These are phyloP conservation scores for Clathrus columnatus DNA, from an alignment of 768 basidiomycete species.

Conservation along the genomic window DNA sequence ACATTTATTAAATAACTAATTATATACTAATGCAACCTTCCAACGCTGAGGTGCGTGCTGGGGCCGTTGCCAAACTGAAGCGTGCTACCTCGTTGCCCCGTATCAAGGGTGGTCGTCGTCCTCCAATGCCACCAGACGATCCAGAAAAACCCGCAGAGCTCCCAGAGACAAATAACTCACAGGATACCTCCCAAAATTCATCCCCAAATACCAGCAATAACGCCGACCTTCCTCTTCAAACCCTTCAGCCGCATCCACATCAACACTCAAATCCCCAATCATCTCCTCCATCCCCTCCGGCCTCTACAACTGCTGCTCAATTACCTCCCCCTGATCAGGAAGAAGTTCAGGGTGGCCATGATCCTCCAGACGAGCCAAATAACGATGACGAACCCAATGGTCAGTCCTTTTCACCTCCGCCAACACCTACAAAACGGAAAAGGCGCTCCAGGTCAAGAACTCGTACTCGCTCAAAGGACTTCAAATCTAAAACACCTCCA, in stretches of 20 bases:
- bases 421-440: slow-evolving; percentile 33
- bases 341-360: slow-evolving; percentile 16
- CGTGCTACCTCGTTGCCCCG: slow-evolving; percentile 86
- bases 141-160: slow-evolving; percentile 24
- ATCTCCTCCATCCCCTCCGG: neutral
- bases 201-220: neutral
- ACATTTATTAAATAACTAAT: slow-evolving; percentile 2
- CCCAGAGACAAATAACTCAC: neutral
- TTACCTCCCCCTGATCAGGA: slow-evolving; percentile 18
- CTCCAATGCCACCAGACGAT: slow-evolving; percentile 73
- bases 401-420: slow-evolving; percentile 34
- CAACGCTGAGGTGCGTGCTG: slow-evolving; percentile 68
- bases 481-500: slow-evolving; percentile 34
- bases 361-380: slow-evolving; percentile 20
- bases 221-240: neutral
- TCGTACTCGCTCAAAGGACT: slow-evolving; percentile 34
- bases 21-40: slow-evolving; percentile 27
- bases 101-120: slow-evolving; percentile 84
- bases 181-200: neutral
- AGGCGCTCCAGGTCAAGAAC: slow-evolving; percentile 67
- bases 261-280: neutral
- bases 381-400: slow-evolving; percentile 11
- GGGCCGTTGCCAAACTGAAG: slow-evolving; percentile 83
- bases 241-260: slow-evolving; percentile 4
- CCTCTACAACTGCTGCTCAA: slow-evolving; percentile 25